A percentile compares a stretch with the other conserved stretches of the same genome.
phyloP scores from a whole-genome alignment of 2,329 filamentous ascomycete species.

The Xylariaceae sp. region DNA sequence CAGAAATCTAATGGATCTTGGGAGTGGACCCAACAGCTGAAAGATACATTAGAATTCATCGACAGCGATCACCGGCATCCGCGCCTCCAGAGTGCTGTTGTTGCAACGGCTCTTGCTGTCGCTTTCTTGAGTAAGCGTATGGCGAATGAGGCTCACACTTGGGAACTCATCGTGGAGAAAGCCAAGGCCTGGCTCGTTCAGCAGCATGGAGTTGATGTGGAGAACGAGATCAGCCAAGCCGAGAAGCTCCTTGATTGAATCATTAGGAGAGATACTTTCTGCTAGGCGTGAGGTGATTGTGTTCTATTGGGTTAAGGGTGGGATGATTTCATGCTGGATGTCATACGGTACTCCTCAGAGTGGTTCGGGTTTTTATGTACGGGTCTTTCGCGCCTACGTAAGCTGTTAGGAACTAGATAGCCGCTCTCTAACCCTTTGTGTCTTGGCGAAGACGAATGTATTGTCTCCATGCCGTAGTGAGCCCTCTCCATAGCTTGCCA shows the following conservation, averaged over 20 bases:
- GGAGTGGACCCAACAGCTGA: constrained; percentile 8
- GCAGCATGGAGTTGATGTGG: constrained; percentile 2
- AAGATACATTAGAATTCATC: background rate
- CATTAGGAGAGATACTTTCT: too few species aligned
- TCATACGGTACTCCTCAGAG: too few species aligned
- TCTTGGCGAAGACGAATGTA: background rate
- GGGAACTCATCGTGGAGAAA: constrained; percentile 23
- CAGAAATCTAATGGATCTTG: constrained; percentile 26
- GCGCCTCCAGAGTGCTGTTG: background rate
- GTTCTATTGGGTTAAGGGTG: too few species aligned
- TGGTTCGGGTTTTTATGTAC: too few species aligned
- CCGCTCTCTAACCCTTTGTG: too few species aligned
- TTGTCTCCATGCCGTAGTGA: background rate
- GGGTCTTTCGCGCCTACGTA: too few species aligned
- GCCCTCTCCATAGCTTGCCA: constrained; percentile 9
- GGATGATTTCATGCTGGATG: too few species aligned
- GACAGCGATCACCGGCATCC: too few species aligned
- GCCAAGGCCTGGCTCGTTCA: constrained; percentile 14
- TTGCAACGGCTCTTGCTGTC: constrained; percentile 15
- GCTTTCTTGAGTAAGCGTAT: constrained; percentile 6
- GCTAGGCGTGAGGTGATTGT: too few species aligned
- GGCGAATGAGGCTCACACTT: constrained; percentile 9
- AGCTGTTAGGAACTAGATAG: too few species aligned
- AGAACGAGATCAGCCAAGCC: constrained; percentile 14
- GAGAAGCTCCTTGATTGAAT: background rate